Conservation (phyloP, 1,284 basidiomycete genomes). For the Rhodotorula sp. region DNA sequence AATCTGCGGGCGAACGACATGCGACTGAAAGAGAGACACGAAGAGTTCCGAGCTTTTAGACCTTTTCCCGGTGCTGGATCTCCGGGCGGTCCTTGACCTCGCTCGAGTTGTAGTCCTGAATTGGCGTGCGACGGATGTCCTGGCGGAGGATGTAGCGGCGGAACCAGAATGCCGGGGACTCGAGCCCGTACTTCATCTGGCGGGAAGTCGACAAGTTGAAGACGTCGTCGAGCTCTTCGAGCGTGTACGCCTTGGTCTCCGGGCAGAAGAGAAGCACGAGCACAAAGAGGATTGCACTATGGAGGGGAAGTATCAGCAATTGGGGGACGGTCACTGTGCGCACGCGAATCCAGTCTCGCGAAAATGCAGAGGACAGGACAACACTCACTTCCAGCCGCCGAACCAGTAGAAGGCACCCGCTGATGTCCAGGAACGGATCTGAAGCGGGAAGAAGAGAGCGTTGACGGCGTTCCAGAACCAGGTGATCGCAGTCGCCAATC, state of each 20-base stretch:
- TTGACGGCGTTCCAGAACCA: slow-evolving; percentile 39
- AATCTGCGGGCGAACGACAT: no score
- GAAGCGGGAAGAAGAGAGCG: slow-evolving; percentile 5
- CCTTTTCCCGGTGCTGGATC: slow-evolving; percentile 26
- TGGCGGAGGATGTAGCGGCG: slow-evolving; percentile 22
- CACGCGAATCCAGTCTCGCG: background rate
- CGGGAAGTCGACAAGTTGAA: slow-evolving; percentile 58
- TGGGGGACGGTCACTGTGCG: background rate
- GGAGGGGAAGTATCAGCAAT: background rate
- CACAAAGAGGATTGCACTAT: slow-evolving; percentile 40
- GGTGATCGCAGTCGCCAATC: slow-evolving; percentile 57
- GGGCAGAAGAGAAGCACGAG: slow-evolving; percentile 42
- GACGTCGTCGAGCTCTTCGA: slow-evolving; percentile 64
- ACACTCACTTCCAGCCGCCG: slow-evolving; percentile 9
- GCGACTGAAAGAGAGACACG: no score
- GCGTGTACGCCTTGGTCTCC: slow-evolving; percentile 43
- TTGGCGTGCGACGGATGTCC: slow-evolving; percentile 9
- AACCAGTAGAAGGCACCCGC: slow-evolving; percentile 46
- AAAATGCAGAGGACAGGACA: background rate
- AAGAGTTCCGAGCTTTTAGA: background rate
- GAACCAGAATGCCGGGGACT: slow-evolving; percentile 17
- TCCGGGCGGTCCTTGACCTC: slow-evolving; percentile 28
- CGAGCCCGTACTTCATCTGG: slow-evolving; percentile 55
- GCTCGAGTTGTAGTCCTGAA: slow-evolving; percentile 19
- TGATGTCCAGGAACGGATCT: slow-evolving; percentile 4